Evolutionary conservation across 306 rosid species (phyloP), one percentile per base, ranked within the genome.

Genomic region (Amphicarpaea edgeworthii): DNA sequence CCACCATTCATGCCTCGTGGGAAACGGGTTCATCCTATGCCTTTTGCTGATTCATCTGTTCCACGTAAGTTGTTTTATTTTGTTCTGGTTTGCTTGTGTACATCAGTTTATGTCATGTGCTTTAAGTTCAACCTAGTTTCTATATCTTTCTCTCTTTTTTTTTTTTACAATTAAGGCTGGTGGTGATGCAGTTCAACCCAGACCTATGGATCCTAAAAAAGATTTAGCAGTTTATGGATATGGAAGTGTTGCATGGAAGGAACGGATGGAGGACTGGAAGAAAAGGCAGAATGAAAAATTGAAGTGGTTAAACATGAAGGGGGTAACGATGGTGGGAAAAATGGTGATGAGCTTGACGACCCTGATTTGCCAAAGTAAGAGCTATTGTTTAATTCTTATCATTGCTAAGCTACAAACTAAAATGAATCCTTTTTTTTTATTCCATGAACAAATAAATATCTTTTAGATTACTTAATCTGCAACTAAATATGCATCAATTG

Each of bases 231-330:
- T 89, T 14, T 93, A 93, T 55, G 97, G 98, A 14, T 93, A 91
- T 66, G 98, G 98, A 74, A 91, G 97, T 83, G 93, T 93, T 14
- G 86, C 97, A 2, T 93, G 98, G 98, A 93, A 91, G 84, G 96
- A 93, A 75, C 47, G 93, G 75, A 85, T 91, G 98, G 97, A 93
- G 68, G 96, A 93, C 0, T 93, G 98, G 98, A 87, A 85, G 89
- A 89, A 79, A 86, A 93, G 82, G 70, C 98, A 89, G 82, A 89
- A 81, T 76, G 97, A 84, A 76, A 84, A 58, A 83, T 89, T 70
- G 88, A 93, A 82, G 85, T 89, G 81, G 90, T 91, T 67, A 87
- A 86, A 83, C 92, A 89, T 38, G 86, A 85, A 77, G 86, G 88
- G 17, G 79, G 51, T 69, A 24, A 73, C 70, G 87, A 82, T 20